These are phyloP conservation scores for Lactifluus rugatus DNA, from an alignment of 768 basidiomycete species.

Conservation along the genomic window DNA sequence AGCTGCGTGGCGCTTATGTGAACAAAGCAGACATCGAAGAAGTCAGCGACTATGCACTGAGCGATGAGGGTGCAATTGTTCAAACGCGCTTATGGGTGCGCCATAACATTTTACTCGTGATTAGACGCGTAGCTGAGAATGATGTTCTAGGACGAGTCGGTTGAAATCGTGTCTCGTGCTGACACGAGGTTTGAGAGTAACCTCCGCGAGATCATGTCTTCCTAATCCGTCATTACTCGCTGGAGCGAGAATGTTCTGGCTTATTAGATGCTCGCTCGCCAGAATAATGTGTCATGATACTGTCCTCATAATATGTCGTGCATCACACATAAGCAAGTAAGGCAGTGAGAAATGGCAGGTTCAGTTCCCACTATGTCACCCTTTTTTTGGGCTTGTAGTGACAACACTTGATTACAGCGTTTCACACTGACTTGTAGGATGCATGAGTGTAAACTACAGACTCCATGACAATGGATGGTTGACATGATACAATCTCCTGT, in stretches of 20 bases:
- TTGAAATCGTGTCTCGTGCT: slow-evolving; percentile 4
- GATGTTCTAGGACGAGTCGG: slow-evolving; percentile 6
- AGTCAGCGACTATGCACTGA: slow-evolving; percentile 13
- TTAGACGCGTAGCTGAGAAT: background rate
- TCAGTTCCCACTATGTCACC: too few relatives aligned
- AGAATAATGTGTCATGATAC: too few relatives aligned
- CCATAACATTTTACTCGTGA: background rate
- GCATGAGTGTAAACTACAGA: too few relatives aligned
- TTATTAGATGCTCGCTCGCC: too few relatives aligned
- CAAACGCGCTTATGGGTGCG: slow-evolving; percentile 14
- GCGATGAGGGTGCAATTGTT: slow-evolving; percentile 2
- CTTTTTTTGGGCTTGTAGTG: too few relatives aligned
- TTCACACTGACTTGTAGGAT: too few relatives aligned
- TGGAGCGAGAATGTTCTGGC: background rate
- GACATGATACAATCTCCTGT: too few relatives aligned
- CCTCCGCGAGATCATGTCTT: background rate
- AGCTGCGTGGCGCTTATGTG: slow-evolving; percentile 5
- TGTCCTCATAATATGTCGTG: too few relatives aligned
- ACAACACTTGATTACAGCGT: too few relatives aligned
- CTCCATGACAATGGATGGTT: too few relatives aligned
- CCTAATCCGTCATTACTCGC: background rate
- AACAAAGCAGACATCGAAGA: background rate
- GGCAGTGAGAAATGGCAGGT: too few relatives aligned
- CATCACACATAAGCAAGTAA: too few relatives aligned
- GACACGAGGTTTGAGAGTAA: slow-evolving; percentile 2